These are phyloP conservation scores for Agaricus subrufescens DNA, from an alignment of 768 basidiomycete species.

Conservation along the genomic window DNA sequence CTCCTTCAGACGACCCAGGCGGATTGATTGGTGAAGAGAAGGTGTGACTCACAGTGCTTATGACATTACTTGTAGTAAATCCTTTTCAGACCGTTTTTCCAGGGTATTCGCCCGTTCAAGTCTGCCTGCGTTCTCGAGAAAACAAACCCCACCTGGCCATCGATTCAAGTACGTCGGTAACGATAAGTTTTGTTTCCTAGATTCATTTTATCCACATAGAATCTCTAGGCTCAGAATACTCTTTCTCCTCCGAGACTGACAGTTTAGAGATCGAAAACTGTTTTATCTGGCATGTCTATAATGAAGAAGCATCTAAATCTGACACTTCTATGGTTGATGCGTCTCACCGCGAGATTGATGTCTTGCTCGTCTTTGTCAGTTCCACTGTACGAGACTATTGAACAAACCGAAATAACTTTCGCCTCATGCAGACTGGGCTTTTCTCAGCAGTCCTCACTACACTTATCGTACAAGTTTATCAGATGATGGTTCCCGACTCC, in stretches of 20 bases:
- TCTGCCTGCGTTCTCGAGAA: neutral
- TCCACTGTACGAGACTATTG: neutral
- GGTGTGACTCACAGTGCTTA: neutral
- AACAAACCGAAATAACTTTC: neutral
- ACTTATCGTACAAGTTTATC: constrained; percentile 38
- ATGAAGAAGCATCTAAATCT: constrained; percentile 31
- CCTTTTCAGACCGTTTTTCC: neutral
- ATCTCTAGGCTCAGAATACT: neutral
- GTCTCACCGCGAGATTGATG: constrained; percentile 38
- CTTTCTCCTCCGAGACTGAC: constrained; percentile 19
- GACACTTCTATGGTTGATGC: constrained; percentile 32
- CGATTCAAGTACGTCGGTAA: neutral
- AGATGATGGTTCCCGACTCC: constrained; percentile 28
- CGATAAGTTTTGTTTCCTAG: neutral
- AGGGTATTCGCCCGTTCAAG: neutral
- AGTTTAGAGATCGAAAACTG: constrained; percentile 30
- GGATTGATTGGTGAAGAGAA: neutral
- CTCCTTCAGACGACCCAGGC: neutral
- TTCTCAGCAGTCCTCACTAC: constrained; percentile 41
- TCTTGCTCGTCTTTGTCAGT: constrained; percentile 40
- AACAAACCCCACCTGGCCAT: neutral
- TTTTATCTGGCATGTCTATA: constrained; percentile 37
- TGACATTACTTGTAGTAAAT: neutral
- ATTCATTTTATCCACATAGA: neutral
- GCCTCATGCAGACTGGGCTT: constrained; percentile 29